A percentile compares a stretch with the other conserved stretches of the same genome.
Evolutionary conservation across 2,329 filamentous ascomycete genomes (phyloP).

Genomic region (Arthrobotrys musiformis): DNA sequence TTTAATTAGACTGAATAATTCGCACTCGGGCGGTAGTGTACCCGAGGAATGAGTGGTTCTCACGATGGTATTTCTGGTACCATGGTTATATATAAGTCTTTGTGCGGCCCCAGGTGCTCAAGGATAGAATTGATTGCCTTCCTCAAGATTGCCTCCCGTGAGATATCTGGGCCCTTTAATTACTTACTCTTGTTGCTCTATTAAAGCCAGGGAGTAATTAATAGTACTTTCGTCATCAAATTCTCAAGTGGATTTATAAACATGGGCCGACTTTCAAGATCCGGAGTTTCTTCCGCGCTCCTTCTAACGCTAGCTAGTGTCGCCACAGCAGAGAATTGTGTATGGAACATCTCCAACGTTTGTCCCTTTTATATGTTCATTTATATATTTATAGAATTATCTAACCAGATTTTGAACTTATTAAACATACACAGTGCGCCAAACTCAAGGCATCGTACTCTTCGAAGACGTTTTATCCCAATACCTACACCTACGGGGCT

Average conservation of each 20-base stretch:
- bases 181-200: no score
- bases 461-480: conserved; percentile 21
- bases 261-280: conserved; percentile 10
- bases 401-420: no score
- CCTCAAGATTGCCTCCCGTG: background rate
- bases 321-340: conserved; percentile 12
- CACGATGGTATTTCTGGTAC: background rate
- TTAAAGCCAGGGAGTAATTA: no score
- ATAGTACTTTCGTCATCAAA: no score
- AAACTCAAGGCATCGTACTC: conserved; percentile 14
- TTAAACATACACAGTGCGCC: conserved; percentile 19
- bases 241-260: no score
- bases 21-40: background rate
- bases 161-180: background rate
- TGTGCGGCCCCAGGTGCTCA: background rate
- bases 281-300: background rate
- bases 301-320: background rate
- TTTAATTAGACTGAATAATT: background rate
- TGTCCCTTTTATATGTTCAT: no score
- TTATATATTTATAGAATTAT: no score
- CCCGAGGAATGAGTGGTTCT: background rate
- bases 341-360: background rate
- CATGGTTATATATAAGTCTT: no score
- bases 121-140: background rate
- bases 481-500: conserved; percentile 9